These are phyloP conservation scores for Coelastrella sp. DNA, from an alignment of 139 green algal species.

Conservation along the genomic window DNA sequence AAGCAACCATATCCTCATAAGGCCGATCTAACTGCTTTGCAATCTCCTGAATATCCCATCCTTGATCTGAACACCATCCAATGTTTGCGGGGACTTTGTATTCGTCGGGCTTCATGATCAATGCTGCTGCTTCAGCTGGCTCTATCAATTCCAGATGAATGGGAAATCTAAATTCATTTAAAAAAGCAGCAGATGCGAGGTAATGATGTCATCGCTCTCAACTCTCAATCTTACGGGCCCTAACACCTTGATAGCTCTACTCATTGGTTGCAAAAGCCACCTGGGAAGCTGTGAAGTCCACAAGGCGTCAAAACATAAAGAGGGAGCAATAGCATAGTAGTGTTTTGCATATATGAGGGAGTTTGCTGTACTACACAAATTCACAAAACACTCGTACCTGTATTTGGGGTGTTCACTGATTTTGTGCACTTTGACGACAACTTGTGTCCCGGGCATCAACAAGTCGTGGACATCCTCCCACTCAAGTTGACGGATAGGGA, in stretches of 20 bases:
- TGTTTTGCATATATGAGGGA: too few relatives aligned
- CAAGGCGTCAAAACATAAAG: too few relatives aligned
- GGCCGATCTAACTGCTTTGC: not conserved
- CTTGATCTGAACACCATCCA: conserved; percentile 22
- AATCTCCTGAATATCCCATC: conserved; percentile 26
- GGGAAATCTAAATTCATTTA: conserved; percentile 13
- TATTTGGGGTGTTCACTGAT: conserved; percentile 29
- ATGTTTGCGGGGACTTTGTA: conserved; percentile 22
- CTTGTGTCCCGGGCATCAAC: conserved; percentile 7
- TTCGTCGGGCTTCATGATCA: not conserved
- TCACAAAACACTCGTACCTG: conserved; percentile 24
- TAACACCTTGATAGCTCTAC: too few relatives aligned
- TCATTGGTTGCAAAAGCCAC: too few relatives aligned
- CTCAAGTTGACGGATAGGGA: not conserved
- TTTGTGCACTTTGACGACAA: conserved; percentile 35
- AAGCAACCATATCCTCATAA: not conserved
- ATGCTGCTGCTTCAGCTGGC: not conserved
- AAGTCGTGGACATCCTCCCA: conserved; percentile 25
- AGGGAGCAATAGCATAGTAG: too few relatives aligned
- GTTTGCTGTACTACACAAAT: too few relatives aligned
- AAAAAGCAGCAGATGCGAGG: not conserved
- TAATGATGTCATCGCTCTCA: too few relatives aligned
- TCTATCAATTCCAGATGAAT: conserved; percentile 23
- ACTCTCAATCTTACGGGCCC: too few relatives aligned
- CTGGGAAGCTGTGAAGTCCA: too few relatives aligned